Percentiles rank a stretch among this genome's conserved stretches.
Conservation (phyloP, 2,329 filamentous ascomycete species). For the Septoria linicola region DNA sequence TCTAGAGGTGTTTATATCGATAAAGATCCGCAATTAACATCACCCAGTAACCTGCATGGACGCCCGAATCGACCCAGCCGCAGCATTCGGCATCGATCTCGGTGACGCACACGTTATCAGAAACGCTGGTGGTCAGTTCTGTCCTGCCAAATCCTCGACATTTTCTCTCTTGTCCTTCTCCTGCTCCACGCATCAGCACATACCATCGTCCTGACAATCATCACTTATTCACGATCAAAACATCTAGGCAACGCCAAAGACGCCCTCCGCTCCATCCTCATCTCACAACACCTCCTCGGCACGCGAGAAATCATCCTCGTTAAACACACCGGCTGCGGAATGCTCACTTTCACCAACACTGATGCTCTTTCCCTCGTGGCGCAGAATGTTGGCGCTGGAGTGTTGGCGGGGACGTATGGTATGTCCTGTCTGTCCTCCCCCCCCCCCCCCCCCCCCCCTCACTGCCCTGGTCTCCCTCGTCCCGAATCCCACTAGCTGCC, state of each 20-base stretch:
- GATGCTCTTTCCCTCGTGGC: constrained; percentile 57
- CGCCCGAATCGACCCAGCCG: constrained; percentile 65
- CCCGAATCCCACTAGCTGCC: no score
- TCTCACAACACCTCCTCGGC: constrained; percentile 75
- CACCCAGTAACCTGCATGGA: constrained; percentile 87
- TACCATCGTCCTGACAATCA: no score
- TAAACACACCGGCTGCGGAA: constrained; percentile 71
- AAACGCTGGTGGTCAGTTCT: constrained; percentile 57
- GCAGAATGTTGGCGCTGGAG: constrained; percentile 46
- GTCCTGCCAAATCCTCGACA: no score
- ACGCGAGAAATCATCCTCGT: constrained; percentile 73
- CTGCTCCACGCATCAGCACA: no score
- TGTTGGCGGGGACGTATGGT: constrained; percentile 21
- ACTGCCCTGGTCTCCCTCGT: no score
- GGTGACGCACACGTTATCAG: constrained; percentile 75
- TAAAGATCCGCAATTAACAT: no score
- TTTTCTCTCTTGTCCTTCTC: no score
- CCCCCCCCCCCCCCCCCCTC: no score
- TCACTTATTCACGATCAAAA: no score
- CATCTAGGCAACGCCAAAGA: constrained; percentile 62
- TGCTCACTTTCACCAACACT: constrained; percentile 66
- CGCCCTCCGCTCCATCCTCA: constrained; percentile 70
- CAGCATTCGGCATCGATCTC: constrained; percentile 67
- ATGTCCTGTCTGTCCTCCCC: no score
- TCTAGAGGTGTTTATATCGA: no score